Evolutionary conservation across 1,284 basidiomycete species (phyloP).

Genomic region (Sutorius eximius): DNA sequence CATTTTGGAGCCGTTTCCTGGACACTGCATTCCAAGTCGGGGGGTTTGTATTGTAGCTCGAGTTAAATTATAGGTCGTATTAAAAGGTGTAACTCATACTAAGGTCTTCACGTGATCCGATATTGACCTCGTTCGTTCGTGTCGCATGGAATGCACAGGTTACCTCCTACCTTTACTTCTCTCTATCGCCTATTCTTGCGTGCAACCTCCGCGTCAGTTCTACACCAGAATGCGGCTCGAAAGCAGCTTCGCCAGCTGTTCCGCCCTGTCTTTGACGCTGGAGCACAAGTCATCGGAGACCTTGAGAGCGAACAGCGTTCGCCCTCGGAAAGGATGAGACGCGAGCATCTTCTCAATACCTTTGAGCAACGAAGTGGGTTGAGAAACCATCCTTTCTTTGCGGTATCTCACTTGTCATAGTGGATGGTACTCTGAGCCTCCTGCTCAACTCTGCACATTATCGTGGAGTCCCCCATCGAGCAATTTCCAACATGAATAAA

Average conservation of each 20-base stretch:
- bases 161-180: conserved; percentile 56
- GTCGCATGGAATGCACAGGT: conserved; percentile 10
- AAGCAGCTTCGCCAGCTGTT: conserved; percentile 50
- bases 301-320: conserved; percentile 37
- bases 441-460: conserved; percentile 55
- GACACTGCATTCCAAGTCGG: background rate
- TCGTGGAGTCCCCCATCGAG: conserved; percentile 59
- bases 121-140: background rate
- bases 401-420: conserved; percentile 31
- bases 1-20: conserved; percentile 3
- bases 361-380: conserved; percentile 53
- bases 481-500: conserved; percentile 51
- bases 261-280: conserved; percentile 56
- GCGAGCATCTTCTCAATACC: conserved; percentile 44
- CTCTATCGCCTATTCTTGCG: conserved; percentile 65
- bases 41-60: conserved; percentile 8
- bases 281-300: conserved; percentile 43
- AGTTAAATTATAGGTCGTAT: conserved; percentile 8
- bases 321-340: conserved; percentile 30
- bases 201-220: conserved; percentile 58
- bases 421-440: conserved; percentile 57
- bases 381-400: background rate
- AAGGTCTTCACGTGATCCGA: conserved; percentile 17
- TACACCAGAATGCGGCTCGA: conserved; percentile 49
- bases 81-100: background rate